Evolutionary conservation across 768 basidiomycete species (phyloP).

Genomic region (Nevesoporus exiguus): DNA sequence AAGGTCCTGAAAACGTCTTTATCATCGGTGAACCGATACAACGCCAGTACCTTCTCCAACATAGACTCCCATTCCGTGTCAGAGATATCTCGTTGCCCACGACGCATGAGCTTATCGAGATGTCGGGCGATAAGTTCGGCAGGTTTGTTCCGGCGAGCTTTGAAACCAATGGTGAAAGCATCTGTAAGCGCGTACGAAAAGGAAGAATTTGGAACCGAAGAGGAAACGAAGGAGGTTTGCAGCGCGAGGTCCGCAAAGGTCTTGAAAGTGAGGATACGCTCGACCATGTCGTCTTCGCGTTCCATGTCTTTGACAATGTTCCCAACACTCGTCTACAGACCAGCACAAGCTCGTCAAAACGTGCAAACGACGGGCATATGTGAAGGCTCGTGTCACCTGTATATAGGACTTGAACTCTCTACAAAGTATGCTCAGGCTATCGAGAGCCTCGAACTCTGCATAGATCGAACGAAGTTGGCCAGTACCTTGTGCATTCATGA

Average conservation of each 20-base stretch:
- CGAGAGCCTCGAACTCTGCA: slow-evolving; percentile 55
- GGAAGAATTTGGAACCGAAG: slow-evolving; percentile 44
- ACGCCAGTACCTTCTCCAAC: slow-evolving; percentile 61
- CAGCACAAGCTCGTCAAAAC: neutral
- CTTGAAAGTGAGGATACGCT: slow-evolving; percentile 66
- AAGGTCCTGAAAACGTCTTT: slow-evolving; percentile 94
- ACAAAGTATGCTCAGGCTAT: slow-evolving; percentile 50
- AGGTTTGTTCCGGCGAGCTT: slow-evolving; percentile 72
- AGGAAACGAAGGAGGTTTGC: slow-evolving; percentile 46
- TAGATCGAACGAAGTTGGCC: slow-evolving; percentile 53
- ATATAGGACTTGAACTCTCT: slow-evolving; percentile 60
- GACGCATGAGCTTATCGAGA: slow-evolving; percentile 82
- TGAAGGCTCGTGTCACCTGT: slow-evolving; percentile 37
- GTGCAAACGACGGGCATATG: neutral
- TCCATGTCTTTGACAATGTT: slow-evolving; percentile 61
- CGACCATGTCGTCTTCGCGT: slow-evolving; percentile 76
- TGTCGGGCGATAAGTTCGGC: slow-evolving; percentile 93
- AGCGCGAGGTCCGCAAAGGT: slow-evolving; percentile 51
- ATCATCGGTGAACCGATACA: slow-evolving; percentile 88
- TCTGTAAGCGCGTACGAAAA: slow-evolving; percentile 68
- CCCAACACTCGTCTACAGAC: slow-evolving; percentile 49
- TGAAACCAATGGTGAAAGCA: slow-evolving; percentile 73
- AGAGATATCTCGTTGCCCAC: slow-evolving; percentile 69
- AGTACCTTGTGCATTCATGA: slow-evolving; percentile 47
- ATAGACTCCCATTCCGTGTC: slow-evolving; percentile 60